Evolutionary conservation across 2,329 filamentous ascomycete genomes (phyloP).

Genomic region (Akanthomyces lecanii): DNA sequence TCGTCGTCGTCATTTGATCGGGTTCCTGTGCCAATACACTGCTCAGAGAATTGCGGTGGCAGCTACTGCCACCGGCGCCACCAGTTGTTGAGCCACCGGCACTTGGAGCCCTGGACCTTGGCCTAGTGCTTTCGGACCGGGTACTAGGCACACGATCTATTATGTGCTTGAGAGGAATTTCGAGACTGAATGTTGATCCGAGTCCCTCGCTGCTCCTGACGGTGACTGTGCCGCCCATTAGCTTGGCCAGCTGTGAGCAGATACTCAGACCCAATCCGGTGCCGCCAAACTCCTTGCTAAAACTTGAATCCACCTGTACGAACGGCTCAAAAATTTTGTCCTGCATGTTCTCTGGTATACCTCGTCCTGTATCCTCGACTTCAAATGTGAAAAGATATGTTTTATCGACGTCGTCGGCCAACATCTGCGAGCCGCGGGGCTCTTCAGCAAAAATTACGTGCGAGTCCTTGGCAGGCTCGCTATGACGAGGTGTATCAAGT

Average conservation of each 20-base stretch:
- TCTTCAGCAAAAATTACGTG: neutral
- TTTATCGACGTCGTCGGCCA: conserved; percentile 47
- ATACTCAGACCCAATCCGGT: conserved; percentile 87
- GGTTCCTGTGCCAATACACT: conserved; percentile 9
- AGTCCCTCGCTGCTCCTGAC: conserved; percentile 67
- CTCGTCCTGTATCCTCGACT: conserved; percentile 82
- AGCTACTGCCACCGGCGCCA: neutral
- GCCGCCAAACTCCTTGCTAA: conserved; percentile 87
- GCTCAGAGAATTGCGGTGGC: conserved; percentile 10
- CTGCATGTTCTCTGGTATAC: conserved; percentile 74
- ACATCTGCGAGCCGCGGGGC: neutral
- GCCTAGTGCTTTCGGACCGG: conserved; percentile 25
- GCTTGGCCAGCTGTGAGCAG: conserved; percentile 74
- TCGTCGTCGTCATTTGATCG: neutral
- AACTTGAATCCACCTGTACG: conserved; percentile 82
- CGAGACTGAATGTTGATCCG: conserved; percentile 78
- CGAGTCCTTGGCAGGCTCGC: neutral
- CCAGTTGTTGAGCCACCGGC: conserved; percentile 30
- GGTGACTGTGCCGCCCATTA: conserved; percentile 77
- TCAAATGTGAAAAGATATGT: conserved; percentile 81
- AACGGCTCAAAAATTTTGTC: conserved; percentile 89
- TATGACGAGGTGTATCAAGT: neutral
- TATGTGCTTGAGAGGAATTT: conserved; percentile 74
- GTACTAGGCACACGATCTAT: conserved; percentile 52
- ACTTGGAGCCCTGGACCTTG: conserved; percentile 42